Evolutionary conservation across 2,329 filamentous ascomycete species (phyloP), one percentile per base, ranked within the genome.

Genomic region (Chrysosphaeria jannelii): DNA sequence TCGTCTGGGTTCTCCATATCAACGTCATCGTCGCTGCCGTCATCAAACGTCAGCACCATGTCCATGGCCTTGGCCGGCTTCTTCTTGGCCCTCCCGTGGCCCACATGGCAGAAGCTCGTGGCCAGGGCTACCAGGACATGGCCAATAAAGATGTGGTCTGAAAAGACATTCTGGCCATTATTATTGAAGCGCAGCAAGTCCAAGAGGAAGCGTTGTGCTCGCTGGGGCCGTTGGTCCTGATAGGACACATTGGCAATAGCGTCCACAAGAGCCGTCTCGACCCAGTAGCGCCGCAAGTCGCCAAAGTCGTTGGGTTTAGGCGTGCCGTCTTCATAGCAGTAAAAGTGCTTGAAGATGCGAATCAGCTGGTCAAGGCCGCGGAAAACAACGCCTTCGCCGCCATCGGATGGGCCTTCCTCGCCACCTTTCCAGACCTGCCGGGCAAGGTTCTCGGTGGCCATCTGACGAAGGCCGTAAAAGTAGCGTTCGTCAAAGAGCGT

Each of bases 151-250:
- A 74, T 66, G 30, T 79, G 69, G 36, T 97, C 88, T 5, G 79
- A 90, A 37, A 63, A 88, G 23, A 67, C 46, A 35, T 97, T 97
- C 29, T 72, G 69, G 3, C 71, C 67, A 38, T 97, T 97, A 44
- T 97, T 79, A 38, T 97, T 97, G 47, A 78, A 81, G 23, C 72
- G 68, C 16, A 97, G 51, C 38, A 88, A 72, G 34, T 91, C 78
- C 12, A 89, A 58, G 22, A 97, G 59, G 40, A 91, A 89, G 19
- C 61, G 58, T 27, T 79, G 72, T 5, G 76, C 76, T 24, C 66
- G 53, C 36, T 68, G 52, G 0, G 81, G 79, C 25, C 78, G 79
- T 35, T 63, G 69, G 18, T 76, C 72, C 25, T 66, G 57, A 35
- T 81, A 69, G 23, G 76, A 64, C 22, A 93, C 62, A 30, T 61